Conservation (phyloP, 108 stramenopile genomes). For the Nitzschia sp. region DNA sequence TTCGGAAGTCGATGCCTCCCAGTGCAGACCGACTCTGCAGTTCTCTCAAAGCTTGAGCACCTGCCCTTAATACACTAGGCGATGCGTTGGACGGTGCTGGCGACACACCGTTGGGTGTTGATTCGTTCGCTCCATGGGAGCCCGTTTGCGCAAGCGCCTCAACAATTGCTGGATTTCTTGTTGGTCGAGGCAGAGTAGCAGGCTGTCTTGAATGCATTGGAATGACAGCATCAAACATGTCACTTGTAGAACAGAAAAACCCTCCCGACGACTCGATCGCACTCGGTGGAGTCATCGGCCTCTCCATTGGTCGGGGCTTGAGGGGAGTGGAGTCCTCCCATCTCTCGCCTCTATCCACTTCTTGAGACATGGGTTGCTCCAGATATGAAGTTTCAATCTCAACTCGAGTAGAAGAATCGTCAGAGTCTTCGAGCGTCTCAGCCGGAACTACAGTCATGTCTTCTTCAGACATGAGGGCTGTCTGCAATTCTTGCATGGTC, state of each 20-base stretch:
- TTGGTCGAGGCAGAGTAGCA: slow-evolving; percentile 11
- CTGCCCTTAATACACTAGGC: slow-evolving; percentile 55
- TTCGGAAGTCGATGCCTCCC: slow-evolving; percentile 64
- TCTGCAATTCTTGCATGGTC: slow-evolving; percentile 72
- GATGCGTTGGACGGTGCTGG: slow-evolving; percentile 49
- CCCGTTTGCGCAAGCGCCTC: slow-evolving; percentile 11
- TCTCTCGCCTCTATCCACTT: slow-evolving; percentile 9
- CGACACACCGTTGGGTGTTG: slow-evolving; percentile 35
- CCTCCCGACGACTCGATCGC: slow-evolving; percentile 12
- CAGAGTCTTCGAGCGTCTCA: slow-evolving; percentile 36
- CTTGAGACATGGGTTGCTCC: slow-evolving; percentile 16
- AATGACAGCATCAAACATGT: slow-evolving; percentile 33
- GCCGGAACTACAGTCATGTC: slow-evolving; percentile 63
- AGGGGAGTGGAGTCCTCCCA: slow-evolving; percentile 33
- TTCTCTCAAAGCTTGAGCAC: slow-evolving; percentile 46
- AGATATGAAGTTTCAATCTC: slow-evolving; percentile 14
- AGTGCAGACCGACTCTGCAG: slow-evolving; percentile 33
- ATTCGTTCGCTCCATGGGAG: slow-evolving; percentile 7
- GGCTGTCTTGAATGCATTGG: slow-evolving; percentile 13
- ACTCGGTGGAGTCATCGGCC: slow-evolving; percentile 34
- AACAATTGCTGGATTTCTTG: slow-evolving; percentile 30
- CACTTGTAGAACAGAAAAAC: slow-evolving; percentile 33
- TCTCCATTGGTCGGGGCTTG: slow-evolving; percentile 32
- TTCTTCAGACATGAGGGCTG: slow-evolving; percentile 64
- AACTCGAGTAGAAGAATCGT: slow-evolving; percentile 14